phyloP scores from a whole-genome alignment of 2,329 filamentous ascomycete species.

The Geosmithia putterillii region DNA sequence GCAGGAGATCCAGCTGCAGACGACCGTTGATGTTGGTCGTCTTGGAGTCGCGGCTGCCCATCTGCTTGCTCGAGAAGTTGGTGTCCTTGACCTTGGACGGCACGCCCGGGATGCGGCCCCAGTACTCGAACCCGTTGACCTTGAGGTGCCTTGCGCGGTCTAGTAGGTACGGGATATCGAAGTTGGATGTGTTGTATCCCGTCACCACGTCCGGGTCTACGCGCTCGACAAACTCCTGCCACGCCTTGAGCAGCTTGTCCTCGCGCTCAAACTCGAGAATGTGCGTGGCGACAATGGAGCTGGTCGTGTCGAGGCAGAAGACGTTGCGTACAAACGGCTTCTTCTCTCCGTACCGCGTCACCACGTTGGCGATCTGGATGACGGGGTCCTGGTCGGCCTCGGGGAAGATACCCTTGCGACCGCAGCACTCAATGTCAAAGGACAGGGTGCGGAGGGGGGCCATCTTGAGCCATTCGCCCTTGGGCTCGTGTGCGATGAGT shows the following conservation, averaged over 20 bases:
- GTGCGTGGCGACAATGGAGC: slow-evolving; percentile 87
- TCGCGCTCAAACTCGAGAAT: slow-evolving; percentile 75
- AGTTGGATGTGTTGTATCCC: slow-evolving; percentile 97
- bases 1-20: slow-evolving; percentile 85
- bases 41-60: slow-evolving; percentile 93
- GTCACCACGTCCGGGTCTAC: slow-evolving; percentile 97
- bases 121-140: slow-evolving; percentile 68
- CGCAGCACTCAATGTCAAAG: slow-evolving; percentile 98
- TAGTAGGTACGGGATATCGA: slow-evolving; percentile 93
- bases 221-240: slow-evolving; percentile 80
- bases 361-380: slow-evolving; percentile 95
- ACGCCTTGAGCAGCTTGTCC: slow-evolving; percentile 80
- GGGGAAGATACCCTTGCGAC: slow-evolving; percentile 93
- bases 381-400: slow-evolving; percentile 86
- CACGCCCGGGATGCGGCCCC: slow-evolving; percentile 64
- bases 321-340: slow-evolving; percentile 96
- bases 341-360: slow-evolving; percentile 86
- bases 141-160: slow-evolving; percentile 81
- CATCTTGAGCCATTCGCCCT: slow-evolving; percentile 97
- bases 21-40: slow-evolving; percentile 89
- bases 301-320: slow-evolving; percentile 87
- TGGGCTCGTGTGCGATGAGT: slow-evolving; percentile 73
- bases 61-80: slow-evolving; percentile 95
- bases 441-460: slow-evolving; percentile 85
- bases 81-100: slow-evolving; percentile 63